These are phyloP conservation scores for Mortierella hygrophila DNA, from an alignment of 192 early-diverging fungal genomes.

Conservation along the genomic window DNA sequence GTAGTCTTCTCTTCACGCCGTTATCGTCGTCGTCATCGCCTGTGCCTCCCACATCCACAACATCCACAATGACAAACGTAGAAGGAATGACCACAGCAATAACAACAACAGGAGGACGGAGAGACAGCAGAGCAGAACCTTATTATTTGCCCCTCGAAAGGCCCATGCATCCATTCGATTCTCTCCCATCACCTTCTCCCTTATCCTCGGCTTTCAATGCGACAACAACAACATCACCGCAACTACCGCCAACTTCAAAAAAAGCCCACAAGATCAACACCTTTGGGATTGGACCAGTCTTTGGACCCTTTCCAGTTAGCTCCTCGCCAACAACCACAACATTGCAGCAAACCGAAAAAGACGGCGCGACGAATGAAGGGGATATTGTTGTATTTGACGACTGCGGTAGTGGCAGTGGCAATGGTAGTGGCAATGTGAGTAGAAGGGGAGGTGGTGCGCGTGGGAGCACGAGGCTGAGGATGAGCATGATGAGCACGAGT, in stretches of 20 bases:
- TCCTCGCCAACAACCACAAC: not conserved
- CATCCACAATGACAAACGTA: constrained; percentile 13
- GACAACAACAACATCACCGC: not conserved
- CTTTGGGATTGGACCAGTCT: not conserved
- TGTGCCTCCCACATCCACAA: not conserved
- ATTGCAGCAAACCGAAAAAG: not conserved
- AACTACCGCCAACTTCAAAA: not conserved
- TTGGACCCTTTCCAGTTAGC: not conserved
- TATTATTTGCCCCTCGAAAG: not conserved
- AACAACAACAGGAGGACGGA: not conserved
- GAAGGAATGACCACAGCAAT: not conserved
- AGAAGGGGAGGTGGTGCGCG: not conserved
- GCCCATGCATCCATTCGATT: not conserved
- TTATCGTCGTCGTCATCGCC: not conserved
- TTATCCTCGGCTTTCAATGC: not conserved
- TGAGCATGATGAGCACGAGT: not conserved
- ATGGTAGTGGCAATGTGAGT: not conserved
- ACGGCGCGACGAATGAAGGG: not conserved
- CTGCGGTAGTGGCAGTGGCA: not conserved
- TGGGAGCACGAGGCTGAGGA: not conserved
- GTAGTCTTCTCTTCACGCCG: not conserved
- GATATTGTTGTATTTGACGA: not conserved
- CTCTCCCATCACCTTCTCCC: not conserved
- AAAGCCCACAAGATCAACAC: constrained; percentile 3
- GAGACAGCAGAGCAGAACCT: not conserved